These are phyloP conservation scores for Neurospora terricola DNA, from an alignment of 495 filamentous ascomycete genomes.

Conservation along the genomic window DNA sequence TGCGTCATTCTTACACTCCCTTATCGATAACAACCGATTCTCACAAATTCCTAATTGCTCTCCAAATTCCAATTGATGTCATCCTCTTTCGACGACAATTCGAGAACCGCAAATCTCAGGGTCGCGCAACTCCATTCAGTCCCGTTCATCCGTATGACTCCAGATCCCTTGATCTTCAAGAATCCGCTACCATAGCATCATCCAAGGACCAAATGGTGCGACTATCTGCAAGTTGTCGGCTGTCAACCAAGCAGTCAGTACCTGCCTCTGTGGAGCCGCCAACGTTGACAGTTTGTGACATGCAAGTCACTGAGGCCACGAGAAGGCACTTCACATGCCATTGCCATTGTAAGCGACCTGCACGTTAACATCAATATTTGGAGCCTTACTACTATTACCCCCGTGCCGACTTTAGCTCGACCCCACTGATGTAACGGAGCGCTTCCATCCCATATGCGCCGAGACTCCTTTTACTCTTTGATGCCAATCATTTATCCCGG, in stretches of 20 bases:
- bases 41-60: neutral
- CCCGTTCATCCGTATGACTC: neutral
- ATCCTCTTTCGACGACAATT: neutral
- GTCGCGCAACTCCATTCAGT: neutral
- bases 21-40: neutral
- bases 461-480: neutral
- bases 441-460: neutral
- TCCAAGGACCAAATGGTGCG: neutral
- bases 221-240: neutral
- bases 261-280: neutral
- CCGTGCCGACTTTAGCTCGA: neutral
- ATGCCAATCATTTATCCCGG: neutral
- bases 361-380: neutral
- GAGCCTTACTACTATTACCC: neutral
- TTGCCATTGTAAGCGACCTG: neutral
- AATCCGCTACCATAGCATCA: neutral
- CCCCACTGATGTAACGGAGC: neutral
- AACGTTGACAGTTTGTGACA: neutral
- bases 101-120: neutral
- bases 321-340: neutral
- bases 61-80: neutral
- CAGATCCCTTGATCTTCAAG: neutral
- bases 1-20: neutral
- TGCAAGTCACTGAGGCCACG: neutral
- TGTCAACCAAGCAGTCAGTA: neutral